phyloP scores from a whole-genome alignment of 768 basidiomycete species.

The Mycena belliarum region DNA sequence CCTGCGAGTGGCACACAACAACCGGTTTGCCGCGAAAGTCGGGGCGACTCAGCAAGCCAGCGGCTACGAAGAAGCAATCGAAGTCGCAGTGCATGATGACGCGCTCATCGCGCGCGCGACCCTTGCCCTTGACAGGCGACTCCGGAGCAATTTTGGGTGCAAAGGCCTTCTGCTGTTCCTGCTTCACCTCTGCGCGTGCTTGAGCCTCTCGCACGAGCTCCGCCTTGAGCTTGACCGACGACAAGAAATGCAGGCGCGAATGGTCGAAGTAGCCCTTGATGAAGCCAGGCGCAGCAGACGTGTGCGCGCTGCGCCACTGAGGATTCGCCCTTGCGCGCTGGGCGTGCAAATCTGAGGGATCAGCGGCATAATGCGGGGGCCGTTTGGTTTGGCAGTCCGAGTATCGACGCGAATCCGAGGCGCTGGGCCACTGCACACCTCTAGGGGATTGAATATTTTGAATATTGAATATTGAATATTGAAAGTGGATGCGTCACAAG shows the following conservation, averaged over 20 bases:
- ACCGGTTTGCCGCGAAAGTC: conserved; percentile 85
- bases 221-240: conserved; percentile 90
- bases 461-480: too few species aligned
- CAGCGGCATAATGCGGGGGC: conserved; percentile 66
- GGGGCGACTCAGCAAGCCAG: conserved; percentile 78
- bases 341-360: conserved; percentile 70
- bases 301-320: conserved; percentile 86
- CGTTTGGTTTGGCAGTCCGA: conserved; percentile 36
- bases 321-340: conserved; percentile 80
- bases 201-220: conserved; percentile 84
- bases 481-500: too few species aligned
- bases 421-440: too few species aligned
- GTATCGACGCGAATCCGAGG: too few species aligned
- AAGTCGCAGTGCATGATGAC: conserved; percentile 94
- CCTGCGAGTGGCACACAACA: conserved; percentile 95
- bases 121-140: conserved; percentile 50
- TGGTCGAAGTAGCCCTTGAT: conserved; percentile 84
- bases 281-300: conserved; percentile 83
- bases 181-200: conserved; percentile 54
- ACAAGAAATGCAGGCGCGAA: conserved; percentile 89
- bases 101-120: conserved; percentile 49
- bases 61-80: conserved; percentile 96
- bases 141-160: conserved; percentile 35
- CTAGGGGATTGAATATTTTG: too few species aligned
- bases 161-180: conserved; percentile 18